Evolutionary conservation across 805 yeast genomes (phyloP).

Genomic region (Candida insectorum): DNA sequence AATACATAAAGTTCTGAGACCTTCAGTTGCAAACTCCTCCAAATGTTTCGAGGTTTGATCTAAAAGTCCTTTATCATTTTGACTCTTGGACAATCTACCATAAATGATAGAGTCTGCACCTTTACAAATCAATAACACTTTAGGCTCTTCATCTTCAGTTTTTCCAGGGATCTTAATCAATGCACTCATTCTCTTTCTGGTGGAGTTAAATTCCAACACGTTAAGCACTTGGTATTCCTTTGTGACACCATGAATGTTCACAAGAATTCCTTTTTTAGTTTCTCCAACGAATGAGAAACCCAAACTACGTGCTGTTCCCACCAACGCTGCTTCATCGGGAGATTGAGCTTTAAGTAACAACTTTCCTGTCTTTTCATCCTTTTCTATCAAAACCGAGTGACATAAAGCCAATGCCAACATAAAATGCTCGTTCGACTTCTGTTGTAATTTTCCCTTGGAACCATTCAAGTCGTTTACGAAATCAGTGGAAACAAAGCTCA

Average conservation of each 20-base stretch:
- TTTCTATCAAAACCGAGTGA: constrained; percentile 74
- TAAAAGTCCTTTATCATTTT: constrained; percentile 48
- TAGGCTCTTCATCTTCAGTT: constrained; percentile 38
- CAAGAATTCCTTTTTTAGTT: constrained; percentile 64
- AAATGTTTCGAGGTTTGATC: constrained; percentile 68
- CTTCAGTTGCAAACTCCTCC: constrained; percentile 79
- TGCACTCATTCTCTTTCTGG: constrained; percentile 86
- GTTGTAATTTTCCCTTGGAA: constrained; percentile 48
- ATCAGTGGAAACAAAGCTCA: constrained; percentile 67
- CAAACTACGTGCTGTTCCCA: constrained; percentile 74
- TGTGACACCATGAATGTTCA: constrained; percentile 66
- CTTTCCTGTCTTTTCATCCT: constrained; percentile 54
- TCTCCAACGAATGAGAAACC: constrained; percentile 66
- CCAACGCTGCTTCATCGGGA: constrained; percentile 86
- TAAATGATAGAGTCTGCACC: constrained; percentile 85
- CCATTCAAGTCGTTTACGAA: constrained; percentile 63
- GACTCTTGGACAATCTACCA: constrained; percentile 48
- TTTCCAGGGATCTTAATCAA: constrained; percentile 67
- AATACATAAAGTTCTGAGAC: constrained; percentile 76
- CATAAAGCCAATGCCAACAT: constrained; percentile 75
- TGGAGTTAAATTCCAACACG: constrained; percentile 74
- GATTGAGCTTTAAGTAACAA: constrained; percentile 69
- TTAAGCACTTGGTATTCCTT: constrained; percentile 72
- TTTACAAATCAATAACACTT: constrained; percentile 68
- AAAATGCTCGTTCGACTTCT: constrained; percentile 63